These are phyloP conservation scores for Ceriops decandra DNA, from an alignment of 345 rosid genomes.

Conservation along the genomic window DNA sequence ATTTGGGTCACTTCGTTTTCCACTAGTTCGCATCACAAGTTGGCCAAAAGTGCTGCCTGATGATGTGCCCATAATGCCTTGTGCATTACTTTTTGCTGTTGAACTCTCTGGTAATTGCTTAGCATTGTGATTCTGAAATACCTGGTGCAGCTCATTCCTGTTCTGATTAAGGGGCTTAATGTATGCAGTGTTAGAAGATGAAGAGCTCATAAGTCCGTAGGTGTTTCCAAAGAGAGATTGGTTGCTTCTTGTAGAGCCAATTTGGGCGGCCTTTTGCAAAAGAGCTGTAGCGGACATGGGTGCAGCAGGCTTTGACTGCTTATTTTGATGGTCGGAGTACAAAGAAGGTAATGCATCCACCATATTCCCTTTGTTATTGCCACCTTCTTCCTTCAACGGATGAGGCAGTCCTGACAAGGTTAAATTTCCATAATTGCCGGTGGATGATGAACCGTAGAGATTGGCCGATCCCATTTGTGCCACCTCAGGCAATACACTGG, in stretches of 20 bases:
- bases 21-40: slow-evolving; percentile 31
- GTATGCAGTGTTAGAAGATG: slow-evolving; percentile 26
- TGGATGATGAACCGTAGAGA: slow-evolving; percentile 48
- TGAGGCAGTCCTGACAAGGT: slow-evolving; percentile 46
- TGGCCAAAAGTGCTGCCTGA: slow-evolving; percentile 26
- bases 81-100: slow-evolving; percentile 13
- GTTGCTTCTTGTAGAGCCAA: slow-evolving; percentile 84
- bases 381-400: slow-evolving; percentile 37
- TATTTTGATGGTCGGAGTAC: slow-evolving; percentile 38
- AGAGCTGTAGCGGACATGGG: slow-evolving; percentile 94
- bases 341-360: slow-evolving; percentile 27
- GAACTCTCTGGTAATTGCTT: slow-evolving; percentile 28
- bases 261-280: slow-evolving; percentile 89
- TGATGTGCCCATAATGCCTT: slow-evolving; percentile 18
- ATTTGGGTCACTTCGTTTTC: slow-evolving; percentile 14
- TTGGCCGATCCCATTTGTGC: slow-evolving; percentile 47
- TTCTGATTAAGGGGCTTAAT: slow-evolving; percentile 21
- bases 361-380: slow-evolving; percentile 18
- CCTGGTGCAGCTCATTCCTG: slow-evolving; percentile 32
- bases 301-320: slow-evolving; percentile 37
- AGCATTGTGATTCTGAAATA: slow-evolving; percentile 26
- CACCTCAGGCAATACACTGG: slow-evolving; percentile 52
- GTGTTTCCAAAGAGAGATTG: slow-evolving; percentile 38
- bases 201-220: slow-evolving; percentile 45
- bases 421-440: slow-evolving; percentile 43